phyloP scores from a whole-genome alignment of 179 eudicot species.

The Silene vulgaris region DNA sequence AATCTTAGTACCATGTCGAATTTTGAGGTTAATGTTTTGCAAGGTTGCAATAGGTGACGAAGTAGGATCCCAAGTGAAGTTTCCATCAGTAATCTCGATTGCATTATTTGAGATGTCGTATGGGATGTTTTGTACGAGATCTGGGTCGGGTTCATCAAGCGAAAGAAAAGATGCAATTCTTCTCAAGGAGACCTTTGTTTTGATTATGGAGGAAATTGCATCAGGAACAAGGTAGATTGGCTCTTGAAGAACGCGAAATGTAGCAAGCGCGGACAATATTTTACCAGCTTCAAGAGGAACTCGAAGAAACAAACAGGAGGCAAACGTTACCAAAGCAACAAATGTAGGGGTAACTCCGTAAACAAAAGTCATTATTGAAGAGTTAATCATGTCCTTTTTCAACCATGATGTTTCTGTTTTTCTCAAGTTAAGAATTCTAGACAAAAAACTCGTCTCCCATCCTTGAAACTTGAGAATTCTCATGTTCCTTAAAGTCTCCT shows the following conservation, averaged over 20 bases:
- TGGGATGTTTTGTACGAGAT: constrained; percentile 15
- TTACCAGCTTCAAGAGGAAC: constrained; percentile 23
- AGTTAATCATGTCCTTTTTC: constrained; percentile 18
- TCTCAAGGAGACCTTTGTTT: constrained; percentile 20
- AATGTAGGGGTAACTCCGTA: constrained; percentile 20
- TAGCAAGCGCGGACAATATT: constrained; percentile 26
- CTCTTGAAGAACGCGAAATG: constrained; percentile 20
- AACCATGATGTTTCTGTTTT: constrained; percentile 20
- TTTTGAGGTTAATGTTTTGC: constrained; percentile 1
- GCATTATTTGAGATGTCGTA: background rate
- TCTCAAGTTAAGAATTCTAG: constrained; percentile 19
- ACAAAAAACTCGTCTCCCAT: constrained; percentile 32
- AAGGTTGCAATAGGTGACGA: background rate
- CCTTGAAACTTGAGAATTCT: constrained; percentile 31
- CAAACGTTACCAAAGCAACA: constrained; percentile 28
- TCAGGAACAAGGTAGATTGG: constrained; percentile 21
- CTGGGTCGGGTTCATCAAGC: constrained; percentile 15
- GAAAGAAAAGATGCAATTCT: constrained; percentile 23
- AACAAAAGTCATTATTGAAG: constrained; percentile 5
- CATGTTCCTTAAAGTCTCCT: constrained; percentile 31
- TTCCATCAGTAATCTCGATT: constrained; percentile 22
- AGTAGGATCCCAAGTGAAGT: constrained; percentile 15
- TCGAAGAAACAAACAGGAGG: constrained; percentile 25
- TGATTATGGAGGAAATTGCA: constrained; percentile 5
- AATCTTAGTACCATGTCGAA: constrained; percentile 17